phyloP scores from a whole-genome alignment of 768 basidiomycete genomes.

The Heimioporus sp. region DNA sequence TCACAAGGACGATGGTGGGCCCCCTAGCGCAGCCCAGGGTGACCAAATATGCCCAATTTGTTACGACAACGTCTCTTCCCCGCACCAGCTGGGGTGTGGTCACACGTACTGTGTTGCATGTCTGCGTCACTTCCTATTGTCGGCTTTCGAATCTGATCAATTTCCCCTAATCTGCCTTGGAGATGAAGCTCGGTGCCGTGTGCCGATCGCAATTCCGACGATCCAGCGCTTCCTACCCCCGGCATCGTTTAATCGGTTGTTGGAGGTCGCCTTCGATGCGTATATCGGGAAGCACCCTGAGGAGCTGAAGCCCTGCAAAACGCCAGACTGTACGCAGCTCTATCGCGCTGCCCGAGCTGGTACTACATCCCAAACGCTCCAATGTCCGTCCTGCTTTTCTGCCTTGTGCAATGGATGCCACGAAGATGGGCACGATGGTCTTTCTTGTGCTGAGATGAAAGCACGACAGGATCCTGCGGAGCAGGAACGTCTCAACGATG shows the following conservation, averaged over 20 bases:
- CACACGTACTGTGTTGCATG: conserved; percentile 68
- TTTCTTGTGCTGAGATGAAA: conserved; percentile 50
- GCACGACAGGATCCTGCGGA: conserved; percentile 38
- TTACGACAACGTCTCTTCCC: conserved; percentile 42
- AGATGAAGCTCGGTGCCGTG: conserved; percentile 54
- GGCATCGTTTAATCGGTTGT: conserved; percentile 52
- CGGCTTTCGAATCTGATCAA: conserved; percentile 50
- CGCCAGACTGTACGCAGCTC: conserved; percentile 72
- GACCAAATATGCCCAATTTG: conserved; percentile 51
- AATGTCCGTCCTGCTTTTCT: conserved; percentile 67
- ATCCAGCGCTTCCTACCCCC: conserved; percentile 51
- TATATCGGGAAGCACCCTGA: conserved; percentile 56
- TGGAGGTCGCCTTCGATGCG: conserved; percentile 53
- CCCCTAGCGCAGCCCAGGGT: conserved; percentile 1
- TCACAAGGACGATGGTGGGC: conserved; percentile 16
- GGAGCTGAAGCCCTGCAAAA: conserved; percentile 73
- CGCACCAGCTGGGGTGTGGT: conserved; percentile 53
- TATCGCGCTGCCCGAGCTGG: conserved; percentile 54
- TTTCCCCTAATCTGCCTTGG: conserved; percentile 74
- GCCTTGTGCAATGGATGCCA: conserved; percentile 65
- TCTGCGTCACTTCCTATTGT: conserved; percentile 52
- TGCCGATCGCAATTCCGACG: conserved; percentile 49
- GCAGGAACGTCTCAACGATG: conserved; percentile 50
- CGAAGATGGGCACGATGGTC: conserved; percentile 58
- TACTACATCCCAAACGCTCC: conserved; percentile 36